A percentile compares a stretch with the other conserved stretches of the same genome.
phyloP scores from a whole-genome alignment of 2,329 filamentous ascomycete species.

The Ophiostoma fasciatum region DNA sequence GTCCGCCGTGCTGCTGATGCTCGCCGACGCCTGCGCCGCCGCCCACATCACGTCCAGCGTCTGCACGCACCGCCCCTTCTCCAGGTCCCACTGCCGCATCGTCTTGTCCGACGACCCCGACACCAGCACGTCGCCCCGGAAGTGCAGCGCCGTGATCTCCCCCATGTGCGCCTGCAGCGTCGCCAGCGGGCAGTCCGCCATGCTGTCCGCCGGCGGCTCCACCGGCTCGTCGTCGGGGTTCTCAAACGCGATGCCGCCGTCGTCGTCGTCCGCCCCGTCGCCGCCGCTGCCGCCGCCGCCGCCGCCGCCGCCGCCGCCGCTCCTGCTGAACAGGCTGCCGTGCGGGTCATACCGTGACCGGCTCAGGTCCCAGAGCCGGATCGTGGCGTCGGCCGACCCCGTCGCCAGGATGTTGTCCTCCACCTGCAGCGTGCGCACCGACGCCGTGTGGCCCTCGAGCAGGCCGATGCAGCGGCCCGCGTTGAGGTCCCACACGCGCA shows the following conservation, averaged over 20 bases:
- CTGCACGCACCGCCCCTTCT: slow-evolving; percentile 93
- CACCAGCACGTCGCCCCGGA: slow-evolving; percentile 76
- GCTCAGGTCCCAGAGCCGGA: slow-evolving; percentile 88
- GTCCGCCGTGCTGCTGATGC: slow-evolving; percentile 23
- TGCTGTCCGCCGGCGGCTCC: slow-evolving; percentile 62
- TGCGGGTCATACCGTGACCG: slow-evolving; percentile 70
- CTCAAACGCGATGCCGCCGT: slow-evolving; percentile 58
- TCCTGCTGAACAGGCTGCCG: slow-evolving; percentile 43
- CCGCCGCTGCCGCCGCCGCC: slow-evolving; percentile 42
- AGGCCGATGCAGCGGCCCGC: slow-evolving; percentile 82
- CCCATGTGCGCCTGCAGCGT: slow-evolving; percentile 82
- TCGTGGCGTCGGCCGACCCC: slow-evolving; percentile 86
- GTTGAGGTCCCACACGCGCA: slow-evolving; percentile 93
- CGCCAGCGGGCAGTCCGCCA: slow-evolving; percentile 81
- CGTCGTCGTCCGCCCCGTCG: slow-evolving; percentile 38
- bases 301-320: slow-evolving; percentile 28
- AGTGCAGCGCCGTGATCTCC: slow-evolving; percentile 87
- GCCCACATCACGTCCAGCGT: slow-evolving; percentile 98
- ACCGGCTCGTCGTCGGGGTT: slow-evolving; percentile 52
- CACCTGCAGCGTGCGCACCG: slow-evolving; percentile 81
- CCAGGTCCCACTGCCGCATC: slow-evolving; percentile 90
- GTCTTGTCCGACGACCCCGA: slow-evolving; percentile 97
- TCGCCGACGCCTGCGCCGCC: slow-evolving; percentile 71
- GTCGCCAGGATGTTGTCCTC: slow-evolving; percentile 93
- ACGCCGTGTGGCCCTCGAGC: slow-evolving; percentile 87